These are phyloP conservation scores for Colletotrichum incanum DNA, from an alignment of 2,329 filamentous ascomycete species.

Conservation along the genomic window DNA sequence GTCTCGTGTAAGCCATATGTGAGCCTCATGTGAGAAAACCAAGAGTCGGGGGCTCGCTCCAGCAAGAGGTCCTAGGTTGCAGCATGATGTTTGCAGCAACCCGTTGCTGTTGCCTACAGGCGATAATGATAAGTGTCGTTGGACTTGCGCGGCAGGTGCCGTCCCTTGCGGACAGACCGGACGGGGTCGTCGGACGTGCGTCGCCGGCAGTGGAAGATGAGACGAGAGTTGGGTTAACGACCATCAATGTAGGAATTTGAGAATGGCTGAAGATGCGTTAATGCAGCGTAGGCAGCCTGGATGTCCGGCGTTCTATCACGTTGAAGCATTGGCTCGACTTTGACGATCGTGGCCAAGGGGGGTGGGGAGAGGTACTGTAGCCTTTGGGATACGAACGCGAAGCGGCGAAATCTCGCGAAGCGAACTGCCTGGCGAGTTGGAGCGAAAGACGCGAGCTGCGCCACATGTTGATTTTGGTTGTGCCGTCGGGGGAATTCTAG, in stretches of 20 bases:
- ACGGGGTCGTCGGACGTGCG: background rate
- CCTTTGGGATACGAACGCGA: background rate
- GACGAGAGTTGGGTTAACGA: background rate
- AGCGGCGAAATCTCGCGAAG: background rate
- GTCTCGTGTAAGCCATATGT: background rate
- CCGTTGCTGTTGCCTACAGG: too few relatives aligned
- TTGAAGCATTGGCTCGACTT: background rate
- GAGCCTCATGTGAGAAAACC: background rate
- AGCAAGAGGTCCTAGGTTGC: too few relatives aligned
- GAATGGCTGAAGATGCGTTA: background rate
- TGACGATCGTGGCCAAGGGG: background rate
- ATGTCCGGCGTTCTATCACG: background rate
- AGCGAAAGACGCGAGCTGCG: slow-evolving; percentile 25
- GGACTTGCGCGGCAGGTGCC: background rate
- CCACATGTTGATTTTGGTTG: slow-evolving; percentile 7
- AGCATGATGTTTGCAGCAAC: background rate
- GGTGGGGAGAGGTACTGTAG: too few relatives aligned
- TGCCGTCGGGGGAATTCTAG: slow-evolving; percentile 29
- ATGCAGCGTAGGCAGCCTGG: background rate
- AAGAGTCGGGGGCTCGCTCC: background rate
- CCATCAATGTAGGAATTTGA: background rate
- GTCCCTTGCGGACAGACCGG: background rate
- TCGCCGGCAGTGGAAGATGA: background rate
- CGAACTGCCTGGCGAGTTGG: slow-evolving; percentile 15
- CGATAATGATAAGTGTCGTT: background rate